Evolutionary conservation across 768 basidiomycete species (phyloP).

Genomic region (Boletus reticuloceps): DNA sequence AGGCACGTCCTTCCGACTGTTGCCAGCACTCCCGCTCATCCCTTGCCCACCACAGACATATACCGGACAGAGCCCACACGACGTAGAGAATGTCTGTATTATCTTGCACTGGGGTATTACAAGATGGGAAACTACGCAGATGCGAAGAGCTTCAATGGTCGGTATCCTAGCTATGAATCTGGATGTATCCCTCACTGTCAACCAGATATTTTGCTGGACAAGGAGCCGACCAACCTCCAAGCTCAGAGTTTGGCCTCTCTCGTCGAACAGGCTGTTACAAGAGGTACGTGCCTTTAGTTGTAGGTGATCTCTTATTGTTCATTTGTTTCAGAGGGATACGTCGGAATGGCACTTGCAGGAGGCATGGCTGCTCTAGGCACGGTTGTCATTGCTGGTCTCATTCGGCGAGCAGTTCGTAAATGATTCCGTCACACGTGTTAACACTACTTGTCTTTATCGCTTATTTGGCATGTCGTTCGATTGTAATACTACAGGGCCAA

Average conservation of each 20-base stretch:
- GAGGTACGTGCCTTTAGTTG: slow-evolving; percentile 50
- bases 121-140: slow-evolving; percentile 96
- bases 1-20: slow-evolving; percentile 46
- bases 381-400: slow-evolving; percentile 66
- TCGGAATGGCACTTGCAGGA: slow-evolving; percentile 94
- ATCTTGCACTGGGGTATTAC: slow-evolving; percentile 93
- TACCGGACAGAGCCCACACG: slow-evolving; percentile 85
- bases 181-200: background rate
- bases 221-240: slow-evolving; percentile 92
- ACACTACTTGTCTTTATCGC: slow-evolving; percentile 18
- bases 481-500: slow-evolving; percentile 9
- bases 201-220: slow-evolving; percentile 79
- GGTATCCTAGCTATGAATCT: slow-evolving; percentile 24
- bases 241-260: slow-evolving; percentile 82
- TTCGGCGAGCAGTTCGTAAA: slow-evolving; percentile 76
- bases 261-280: slow-evolving; percentile 82
- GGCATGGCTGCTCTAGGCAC: slow-evolving; percentile 86
- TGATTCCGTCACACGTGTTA: slow-evolving; percentile 19
- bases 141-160: slow-evolving; percentile 90
- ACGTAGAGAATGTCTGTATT: slow-evolving; percentile 93
- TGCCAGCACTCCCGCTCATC: slow-evolving; percentile 1
- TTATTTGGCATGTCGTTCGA: slow-evolving; percentile 3
- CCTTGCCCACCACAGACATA: slow-evolving; percentile 57
- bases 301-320: background rate
- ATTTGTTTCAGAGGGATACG: slow-evolving; percentile 79